phyloP scores from a whole-genome alignment of 2,329 filamentous ascomycete species.

The Aspergillus hortae region DNA sequence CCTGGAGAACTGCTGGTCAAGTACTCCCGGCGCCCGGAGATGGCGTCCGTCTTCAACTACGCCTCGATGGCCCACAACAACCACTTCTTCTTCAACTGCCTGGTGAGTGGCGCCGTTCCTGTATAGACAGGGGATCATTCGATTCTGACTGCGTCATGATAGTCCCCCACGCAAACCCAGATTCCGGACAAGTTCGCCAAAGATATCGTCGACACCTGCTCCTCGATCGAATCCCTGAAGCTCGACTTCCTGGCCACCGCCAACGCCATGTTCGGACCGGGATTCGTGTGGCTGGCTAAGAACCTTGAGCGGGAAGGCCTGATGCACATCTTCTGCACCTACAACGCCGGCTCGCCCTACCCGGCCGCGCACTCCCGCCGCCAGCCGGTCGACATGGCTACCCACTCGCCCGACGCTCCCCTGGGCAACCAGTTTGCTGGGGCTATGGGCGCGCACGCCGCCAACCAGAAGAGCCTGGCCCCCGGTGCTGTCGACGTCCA shows the following conservation, averaged over 20 bases:
- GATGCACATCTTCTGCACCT: conserved; percentile 74
- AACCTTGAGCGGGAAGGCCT: conserved; percentile 44
- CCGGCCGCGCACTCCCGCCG: conserved; percentile 77
- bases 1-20: conserved; percentile 67
- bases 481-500: conserved; percentile 53
- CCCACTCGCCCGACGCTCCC: conserved; percentile 31
- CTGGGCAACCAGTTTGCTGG: conserved; percentile 35
- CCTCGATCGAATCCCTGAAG: conserved; percentile 76
- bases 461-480: conserved; percentile 34
- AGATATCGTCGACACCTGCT: conserved; percentile 69
- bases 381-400: conserved; percentile 51
- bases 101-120: conserved; percentile 29
- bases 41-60: conserved; percentile 86
- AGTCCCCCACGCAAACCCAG: conserved; percentile 42
- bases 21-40: conserved; percentile 72
- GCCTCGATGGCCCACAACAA: conserved; percentile 96
- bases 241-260: conserved; percentile 77
- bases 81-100: conserved; percentile 52
- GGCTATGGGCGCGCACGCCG: conserved; percentile 31
- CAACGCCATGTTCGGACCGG: conserved; percentile 89
- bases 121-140: not conserved
- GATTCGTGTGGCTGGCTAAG: conserved; percentile 92
- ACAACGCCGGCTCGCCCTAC: conserved; percentile 87
- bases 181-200: conserved; percentile 57
- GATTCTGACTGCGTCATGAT: not conserved